Percentiles rank a stretch among this genome's conserved stretches.
Conservation (phyloP, 805 yeast species). For the Wickerhamiella kurtzmanii region DNA sequence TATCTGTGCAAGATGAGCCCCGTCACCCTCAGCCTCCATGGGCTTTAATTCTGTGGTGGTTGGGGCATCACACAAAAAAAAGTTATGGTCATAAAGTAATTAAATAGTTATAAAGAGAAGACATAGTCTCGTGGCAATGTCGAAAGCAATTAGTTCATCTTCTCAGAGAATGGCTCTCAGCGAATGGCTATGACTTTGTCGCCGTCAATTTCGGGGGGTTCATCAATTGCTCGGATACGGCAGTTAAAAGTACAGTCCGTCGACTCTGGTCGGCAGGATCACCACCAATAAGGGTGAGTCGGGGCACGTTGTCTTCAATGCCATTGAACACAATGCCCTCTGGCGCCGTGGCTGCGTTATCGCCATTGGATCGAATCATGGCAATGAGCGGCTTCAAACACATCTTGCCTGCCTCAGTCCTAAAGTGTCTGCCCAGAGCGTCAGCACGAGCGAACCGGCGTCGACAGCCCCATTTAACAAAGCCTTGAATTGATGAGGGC, state of each 20-base stretch:
- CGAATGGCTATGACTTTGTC: background rate
- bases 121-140: background rate
- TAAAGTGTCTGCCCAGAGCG: conserved; percentile 61
- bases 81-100: background rate
- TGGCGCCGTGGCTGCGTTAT: conserved; percentile 11
- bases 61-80: too few relatives aligned
- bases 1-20: too few relatives aligned
- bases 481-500: conserved; percentile 25
- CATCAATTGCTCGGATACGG: conserved; percentile 16
- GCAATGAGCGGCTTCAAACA: conserved; percentile 55
- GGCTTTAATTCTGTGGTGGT: too few relatives aligned
- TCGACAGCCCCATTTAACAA: conserved; percentile 53
- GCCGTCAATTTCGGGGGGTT: background rate
- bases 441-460: conserved; percentile 63
- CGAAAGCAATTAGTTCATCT: too few relatives aligned
- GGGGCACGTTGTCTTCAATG: conserved; percentile 12
- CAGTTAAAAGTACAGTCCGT: conserved; percentile 19
- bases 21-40: too few relatives aligned
- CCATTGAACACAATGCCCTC: conserved; percentile 19
- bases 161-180: too few relatives aligned
- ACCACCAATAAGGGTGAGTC: conserved; percentile 9
- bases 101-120: conserved; percentile 1
- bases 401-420: conserved; percentile 60
- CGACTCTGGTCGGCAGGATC: conserved; percentile 19
- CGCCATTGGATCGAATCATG: conserved; percentile 26